Evolutionary conservation across 352 stramenopile species (phyloP).

Genomic region (Globisporangium iwayamae): DNA sequence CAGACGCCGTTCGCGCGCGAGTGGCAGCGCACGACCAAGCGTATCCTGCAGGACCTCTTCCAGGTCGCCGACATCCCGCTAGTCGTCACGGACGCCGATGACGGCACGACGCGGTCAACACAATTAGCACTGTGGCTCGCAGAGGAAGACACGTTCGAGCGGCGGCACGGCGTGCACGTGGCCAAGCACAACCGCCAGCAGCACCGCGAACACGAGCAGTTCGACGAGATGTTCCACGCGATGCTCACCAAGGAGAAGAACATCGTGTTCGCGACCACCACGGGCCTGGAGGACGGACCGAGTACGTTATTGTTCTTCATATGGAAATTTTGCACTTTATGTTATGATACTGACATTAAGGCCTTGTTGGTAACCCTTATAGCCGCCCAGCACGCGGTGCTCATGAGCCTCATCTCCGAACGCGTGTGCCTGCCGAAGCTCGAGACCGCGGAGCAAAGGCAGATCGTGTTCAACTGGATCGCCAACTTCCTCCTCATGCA

Average conservation of each 20-base stretch:
- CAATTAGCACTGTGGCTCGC: constrained; percentile 52
- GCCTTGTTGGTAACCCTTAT: constrained; percentile 1
- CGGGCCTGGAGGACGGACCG: constrained; percentile 64
- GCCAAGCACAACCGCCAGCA: constrained; percentile 38
- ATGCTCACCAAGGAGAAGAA: constrained; percentile 75
- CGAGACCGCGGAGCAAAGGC: constrained; percentile 41
- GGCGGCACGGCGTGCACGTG: constrained; percentile 31
- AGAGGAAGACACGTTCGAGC: constrained; percentile 34
- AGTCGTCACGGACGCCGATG: constrained; percentile 5
- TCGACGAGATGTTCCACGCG: constrained; percentile 53
- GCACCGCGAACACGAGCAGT: constrained; percentile 42
- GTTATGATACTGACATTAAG: neutral
- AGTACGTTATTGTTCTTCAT: constrained; percentile 27
- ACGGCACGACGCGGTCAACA: constrained; percentile 22
- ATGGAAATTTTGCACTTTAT: neutral
- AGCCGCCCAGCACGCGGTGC: constrained; percentile 50
- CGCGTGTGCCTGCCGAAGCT: constrained; percentile 66
- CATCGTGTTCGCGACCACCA: constrained; percentile 68
- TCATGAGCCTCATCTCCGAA: constrained; percentile 55
- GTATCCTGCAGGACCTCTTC: constrained; percentile 59
- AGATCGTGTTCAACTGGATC: constrained; percentile 70
- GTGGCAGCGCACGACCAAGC: constrained; percentile 66
- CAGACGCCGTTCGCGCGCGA: constrained; percentile 52
- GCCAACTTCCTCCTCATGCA: constrained; percentile 75
- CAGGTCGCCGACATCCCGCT: constrained; percentile 52